A percentile compares a stretch with the other conserved stretches of the same genome.
phyloP scores from a whole-genome alignment of 495 filamentous ascomycete genomes.

The Talaromyces trachyspermus region DNA sequence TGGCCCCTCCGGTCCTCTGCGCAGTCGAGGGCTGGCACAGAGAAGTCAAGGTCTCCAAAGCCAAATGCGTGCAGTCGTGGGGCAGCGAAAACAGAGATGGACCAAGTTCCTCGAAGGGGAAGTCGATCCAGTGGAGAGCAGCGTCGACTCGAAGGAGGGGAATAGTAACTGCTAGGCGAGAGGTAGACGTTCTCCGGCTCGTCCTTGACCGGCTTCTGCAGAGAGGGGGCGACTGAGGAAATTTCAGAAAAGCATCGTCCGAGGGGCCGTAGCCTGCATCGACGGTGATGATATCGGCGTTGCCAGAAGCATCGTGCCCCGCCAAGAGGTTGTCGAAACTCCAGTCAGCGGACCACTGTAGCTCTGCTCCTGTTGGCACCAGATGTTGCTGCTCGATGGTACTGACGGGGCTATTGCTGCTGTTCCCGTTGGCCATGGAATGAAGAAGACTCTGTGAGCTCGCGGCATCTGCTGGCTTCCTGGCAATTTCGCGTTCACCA shows the following conservation, averaged over 20 bases:
- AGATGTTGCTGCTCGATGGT: not conserved
- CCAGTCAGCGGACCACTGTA: slow-evolving; percentile 8
- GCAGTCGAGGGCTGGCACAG: slow-evolving; percentile 5
- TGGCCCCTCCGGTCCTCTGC: slow-evolving; percentile 5
- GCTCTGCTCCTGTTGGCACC: not conserved
- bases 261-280: slow-evolving; percentile 1
- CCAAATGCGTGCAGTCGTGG: slow-evolving; percentile 9
- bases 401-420: not conserved
- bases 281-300: slow-evolving; percentile 3
- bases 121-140: slow-evolving; percentile 1
- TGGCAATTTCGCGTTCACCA: slow-evolving; percentile 7
- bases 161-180: slow-evolving; percentile 8
- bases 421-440: not conserved
- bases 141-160: slow-evolving; percentile 5
- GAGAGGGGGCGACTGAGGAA: not conserved
- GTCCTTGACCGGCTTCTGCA: slow-evolving; percentile 2
- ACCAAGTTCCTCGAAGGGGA: slow-evolving; percentile 3
- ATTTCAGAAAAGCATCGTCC: slow-evolving; percentile 2
- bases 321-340: slow-evolving; percentile 6
- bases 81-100: slow-evolving; percentile 6
- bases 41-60: slow-evolving; percentile 3
- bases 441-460: not conserved
- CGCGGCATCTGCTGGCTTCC: not conserved
- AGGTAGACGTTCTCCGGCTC: slow-evolving; percentile 7
- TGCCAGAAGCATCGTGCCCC: not conserved